phyloP scores from a whole-genome alignment of 345 rosid genomes.

The Citrus reticulata region DNA sequence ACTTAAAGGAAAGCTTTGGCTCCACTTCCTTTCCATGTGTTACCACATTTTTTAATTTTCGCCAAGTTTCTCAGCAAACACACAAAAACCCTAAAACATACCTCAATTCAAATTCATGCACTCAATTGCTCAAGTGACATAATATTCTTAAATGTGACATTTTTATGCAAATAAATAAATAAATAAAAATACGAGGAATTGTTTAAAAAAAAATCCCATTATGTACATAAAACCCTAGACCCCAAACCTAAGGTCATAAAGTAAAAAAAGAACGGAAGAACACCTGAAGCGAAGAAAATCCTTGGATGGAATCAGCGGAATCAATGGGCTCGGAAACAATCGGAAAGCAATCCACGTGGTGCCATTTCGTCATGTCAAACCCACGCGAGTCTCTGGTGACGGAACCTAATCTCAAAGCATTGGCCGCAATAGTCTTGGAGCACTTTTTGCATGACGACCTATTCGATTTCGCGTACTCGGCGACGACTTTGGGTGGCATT shows the following conservation, averaged over 20 bases:
- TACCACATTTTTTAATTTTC: too few relatives aligned
- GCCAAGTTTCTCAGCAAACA: too few relatives aligned
- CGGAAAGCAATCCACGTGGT: conserved; percentile 66
- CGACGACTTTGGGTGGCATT: conserved; percentile 35
- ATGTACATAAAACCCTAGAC: neutral
- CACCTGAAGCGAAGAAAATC: conserved; percentile 64
- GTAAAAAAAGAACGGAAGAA: neutral
- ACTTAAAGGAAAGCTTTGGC: too few relatives aligned
- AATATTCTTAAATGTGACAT: too few relatives aligned
- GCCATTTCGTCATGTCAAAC: conserved; percentile 73
- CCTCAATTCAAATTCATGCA: too few relatives aligned
- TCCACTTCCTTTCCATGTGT: too few relatives aligned
- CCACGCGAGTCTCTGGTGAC: conserved; percentile 63
- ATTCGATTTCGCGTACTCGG: conserved; percentile 83
- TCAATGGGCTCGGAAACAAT: conserved; percentile 26
- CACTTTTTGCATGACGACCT: conserved; percentile 81
- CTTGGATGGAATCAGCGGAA: conserved; percentile 45
- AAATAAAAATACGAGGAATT: too few relatives aligned
- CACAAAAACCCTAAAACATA: too few relatives aligned
- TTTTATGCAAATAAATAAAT: too few relatives aligned
- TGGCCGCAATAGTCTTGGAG: conserved; percentile 43
- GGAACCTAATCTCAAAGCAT: conserved; percentile 58
- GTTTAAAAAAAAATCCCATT: neutral
- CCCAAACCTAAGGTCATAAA: neutral
- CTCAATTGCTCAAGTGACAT: too few relatives aligned